Percentiles rank a stretch among this genome's conserved stretches.
Conservation (phyloP, 2,329 filamentous ascomycete species). For the Rhynchosporium agropyri region DNA sequence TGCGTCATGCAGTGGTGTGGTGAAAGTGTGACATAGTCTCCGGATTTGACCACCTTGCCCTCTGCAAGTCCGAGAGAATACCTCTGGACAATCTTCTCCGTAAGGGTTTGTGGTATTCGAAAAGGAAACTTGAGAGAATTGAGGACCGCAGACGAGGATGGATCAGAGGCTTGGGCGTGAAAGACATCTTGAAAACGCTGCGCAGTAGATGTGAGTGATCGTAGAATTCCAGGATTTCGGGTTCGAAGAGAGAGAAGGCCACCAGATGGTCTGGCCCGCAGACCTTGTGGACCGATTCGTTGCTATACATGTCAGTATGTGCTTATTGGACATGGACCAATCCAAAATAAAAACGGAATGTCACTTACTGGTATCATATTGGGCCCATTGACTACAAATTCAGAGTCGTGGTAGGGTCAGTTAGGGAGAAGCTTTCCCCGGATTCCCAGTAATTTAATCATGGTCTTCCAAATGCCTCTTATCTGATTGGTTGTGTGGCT, state of each 20-base stretch:
- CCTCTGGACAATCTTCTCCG: slow-evolving; percentile 88
- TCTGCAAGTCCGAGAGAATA: slow-evolving; percentile 75
- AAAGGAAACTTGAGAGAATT: slow-evolving; percentile 50
- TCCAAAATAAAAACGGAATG: background rate
- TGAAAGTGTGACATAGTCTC: slow-evolving; percentile 80
- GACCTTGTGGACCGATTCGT: slow-evolving; percentile 38
- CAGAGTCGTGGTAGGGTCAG: slow-evolving; percentile 6
- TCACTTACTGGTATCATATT: slow-evolving; percentile 36
- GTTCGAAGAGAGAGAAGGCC: slow-evolving; percentile 34
- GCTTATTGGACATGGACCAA: background rate
- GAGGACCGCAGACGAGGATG: slow-evolving; percentile 54
- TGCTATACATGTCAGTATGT: slow-evolving; percentile 24
- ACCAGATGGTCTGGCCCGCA: slow-evolving; percentile 38
- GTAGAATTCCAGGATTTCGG: slow-evolving; percentile 31
- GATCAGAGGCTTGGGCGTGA: slow-evolving; percentile 63
- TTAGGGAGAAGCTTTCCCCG: slow-evolving; percentile 12
- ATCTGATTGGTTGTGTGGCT: slow-evolving; percentile 11
- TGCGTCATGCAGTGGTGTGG: slow-evolving; percentile 83
- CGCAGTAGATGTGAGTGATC: slow-evolving; percentile 38
- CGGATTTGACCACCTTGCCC: slow-evolving; percentile 74
- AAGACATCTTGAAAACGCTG: slow-evolving; percentile 56
- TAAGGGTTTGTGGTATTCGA: slow-evolving; percentile 70
- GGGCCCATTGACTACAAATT: slow-evolving; percentile 33
- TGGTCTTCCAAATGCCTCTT: slow-evolving; percentile 2
- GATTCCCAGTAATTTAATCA: slow-evolving; percentile 27